These are phyloP conservation scores for Cryptosporidium parvum DNA, from an alignment of 169 alveolate species.

Conservation along the genomic window DNA sequence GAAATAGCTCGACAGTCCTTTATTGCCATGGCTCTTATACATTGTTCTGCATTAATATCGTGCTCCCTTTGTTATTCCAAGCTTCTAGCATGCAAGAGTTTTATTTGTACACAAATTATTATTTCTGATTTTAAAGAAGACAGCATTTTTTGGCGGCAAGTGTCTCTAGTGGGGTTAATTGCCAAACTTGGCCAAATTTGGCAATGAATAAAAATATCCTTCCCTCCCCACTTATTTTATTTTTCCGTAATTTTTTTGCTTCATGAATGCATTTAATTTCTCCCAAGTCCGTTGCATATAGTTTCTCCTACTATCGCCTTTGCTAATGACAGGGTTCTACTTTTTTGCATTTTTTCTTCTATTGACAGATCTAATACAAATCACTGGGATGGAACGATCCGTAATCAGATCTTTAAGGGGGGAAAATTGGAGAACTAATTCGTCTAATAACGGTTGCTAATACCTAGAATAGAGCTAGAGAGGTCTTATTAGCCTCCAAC, in stretches of 20 bases:
- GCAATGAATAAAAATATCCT: constrained; percentile 19
- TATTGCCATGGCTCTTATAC: constrained; percentile 73
- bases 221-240: background rate
- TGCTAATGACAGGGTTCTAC: background rate
- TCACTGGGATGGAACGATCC: background rate
- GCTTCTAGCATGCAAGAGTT: constrained; percentile 56
- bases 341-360: background rate
- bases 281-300: background rate
- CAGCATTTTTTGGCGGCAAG: constrained; percentile 76
- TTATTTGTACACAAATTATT: constrained; percentile 41
- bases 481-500: too few relatives aligned
- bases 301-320: background rate
- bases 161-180: constrained; percentile 75
- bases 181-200: constrained; percentile 22
- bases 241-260: background rate
- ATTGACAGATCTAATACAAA: background rate
- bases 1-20: constrained; percentile 59
- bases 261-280: background rate
- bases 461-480: background rate
- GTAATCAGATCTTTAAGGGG: background rate
- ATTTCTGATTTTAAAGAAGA: constrained; percentile 47
- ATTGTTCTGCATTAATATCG: constrained; percentile 69
- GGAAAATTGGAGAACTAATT: background rate
- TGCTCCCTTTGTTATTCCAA: constrained; percentile 6
- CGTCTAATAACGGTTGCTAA: background rate